Base-by-base conservation (phyloP, 2,329 filamentous ascomycete genomes). In the Penicillium sp. region DNA sequence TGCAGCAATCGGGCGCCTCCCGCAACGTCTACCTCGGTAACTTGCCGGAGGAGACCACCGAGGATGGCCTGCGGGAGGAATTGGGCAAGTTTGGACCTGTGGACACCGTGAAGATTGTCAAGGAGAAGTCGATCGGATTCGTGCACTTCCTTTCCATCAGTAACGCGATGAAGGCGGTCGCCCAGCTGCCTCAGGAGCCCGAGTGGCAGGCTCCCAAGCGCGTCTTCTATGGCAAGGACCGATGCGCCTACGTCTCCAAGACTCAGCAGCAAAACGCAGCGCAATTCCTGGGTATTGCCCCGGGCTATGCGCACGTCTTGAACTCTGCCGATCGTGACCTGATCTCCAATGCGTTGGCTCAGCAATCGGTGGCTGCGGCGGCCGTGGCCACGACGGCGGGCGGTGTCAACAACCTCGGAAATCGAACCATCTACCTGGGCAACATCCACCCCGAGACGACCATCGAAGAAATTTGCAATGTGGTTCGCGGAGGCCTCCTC, bases 371-470 rank as follows among this genome's bases (percentile, higher is more conserved):
- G 39, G 93, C 93, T 45, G 93, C 93, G 3, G 93, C 93, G 6
- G 93, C 93, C 25, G 93, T 98, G 49, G 93, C 93, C 32, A 98
- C 93, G 3, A 94, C 90, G 6, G 93, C 93, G 54, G 93, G 93
- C 59, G 93, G 93, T 54, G 91, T 96, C 59, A 95, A 94, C 76
- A 98, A 98, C 70, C 77, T 98, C 36, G 93, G 93, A 46, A 98
- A 98, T 75, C 82, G 93, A 54, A 98, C 93, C 38, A 95, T 98
- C 55, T 98, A 98, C 67, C 80, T 98, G 5, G 93, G 93, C 60
- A 98, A 98, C 72, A 98, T 98, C 57, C 93, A 98, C 69, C 93
- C 93, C 0, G 93, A 98, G 74, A 98, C 93, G 1, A 97, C 91
- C 2, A 95, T 97, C 60, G 93, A 98, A 74, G 93, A 98, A 74